Base-by-base conservation (phyloP, 345 rosid species). In the Melastoma malabathricum region DNA sequence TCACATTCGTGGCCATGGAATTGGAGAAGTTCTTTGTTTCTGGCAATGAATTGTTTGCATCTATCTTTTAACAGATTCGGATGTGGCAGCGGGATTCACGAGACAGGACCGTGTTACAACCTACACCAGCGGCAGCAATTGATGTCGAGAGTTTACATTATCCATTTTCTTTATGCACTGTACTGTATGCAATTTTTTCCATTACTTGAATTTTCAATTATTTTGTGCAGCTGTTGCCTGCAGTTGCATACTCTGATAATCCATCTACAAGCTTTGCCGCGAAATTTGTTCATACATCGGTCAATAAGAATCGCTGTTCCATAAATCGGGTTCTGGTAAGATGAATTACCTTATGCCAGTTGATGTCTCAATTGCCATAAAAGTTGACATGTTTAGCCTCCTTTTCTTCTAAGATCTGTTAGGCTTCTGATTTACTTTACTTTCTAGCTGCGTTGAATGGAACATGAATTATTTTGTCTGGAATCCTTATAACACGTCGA, bases 231-330 rank as follows among this genome's bases (percentile, higher is more conserved):
- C 64, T 83, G 86, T 69, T 87, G 68, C 98, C 98, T 10, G 31
- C 95, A 14, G 77, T 72, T 77, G 90, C 93, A 19, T 83, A 87
- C 72, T 71, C 92, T 13, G 98, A 92, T 66, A 92, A 92, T 61
- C 93, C 98, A 67, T 92, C 96, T 22, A 80, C 95, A 58, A 84
- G 96, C 68, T 92, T 84, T 75, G 79, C 90, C 47, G 86, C 97
- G 49, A 92, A 92, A 64, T 84, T 84, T 81, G 98, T 87, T 55
- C 98, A 92, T 69, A 72, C 96, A 27, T 92, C 98, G 46, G 70
- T 92, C 9, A 92, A 92, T 77, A 92, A 92, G 67, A 84, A 87
- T 43, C 93, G 96, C 9, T 84, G 93, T 79, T 84, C 97, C 50
- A 92, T 92, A 64, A 92, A 92, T 70, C 72, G 79, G 19, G 88